phyloP scores from a whole-genome alignment of 352 stramenopile genomes.

The Globisporangium yorkense region DNA sequence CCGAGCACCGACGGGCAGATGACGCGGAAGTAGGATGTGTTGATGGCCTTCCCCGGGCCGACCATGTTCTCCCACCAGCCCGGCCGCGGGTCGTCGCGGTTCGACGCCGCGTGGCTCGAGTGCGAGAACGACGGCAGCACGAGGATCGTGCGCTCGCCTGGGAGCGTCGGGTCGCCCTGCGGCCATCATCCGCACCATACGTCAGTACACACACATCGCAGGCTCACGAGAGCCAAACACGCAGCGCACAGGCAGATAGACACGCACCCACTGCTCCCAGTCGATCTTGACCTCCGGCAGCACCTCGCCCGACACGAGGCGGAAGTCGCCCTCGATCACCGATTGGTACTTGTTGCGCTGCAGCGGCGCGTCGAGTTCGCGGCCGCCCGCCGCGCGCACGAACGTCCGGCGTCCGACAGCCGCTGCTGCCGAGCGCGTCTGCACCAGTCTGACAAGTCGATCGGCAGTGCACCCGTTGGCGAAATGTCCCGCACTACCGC shows the following conservation, averaged over 20 bases:
- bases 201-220: too few relatives aligned
- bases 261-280: conserved; percentile 73
- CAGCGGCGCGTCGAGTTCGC: conserved; percentile 21
- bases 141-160: conserved; percentile 68
- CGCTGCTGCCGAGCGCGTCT: background rate
- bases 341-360: conserved; percentile 74
- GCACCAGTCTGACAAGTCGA: background rate
- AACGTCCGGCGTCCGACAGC: conserved; percentile 24
- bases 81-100: conserved; percentile 67
- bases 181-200: background rate
- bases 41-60: conserved; percentile 78
- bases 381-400: conserved; percentile 25
- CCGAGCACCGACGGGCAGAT: conserved; percentile 82
- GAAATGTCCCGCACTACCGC: too few relatives aligned
- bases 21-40: conserved; percentile 86
- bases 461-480: background rate
- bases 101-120: conserved; percentile 76
- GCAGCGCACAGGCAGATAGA: background rate
- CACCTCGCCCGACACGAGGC: conserved; percentile 42
- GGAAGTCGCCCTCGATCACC: conserved; percentile 55
- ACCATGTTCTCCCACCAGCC: conserved; percentile 90
- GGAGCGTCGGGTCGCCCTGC: conserved; percentile 59
- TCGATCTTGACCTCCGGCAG: conserved; percentile 60
- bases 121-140: conserved; percentile 87
- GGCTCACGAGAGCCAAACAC: background rate